phyloP scores from a whole-genome alignment of 2,329 filamentous ascomycete species.

The Paecilomyces sp. region DNA sequence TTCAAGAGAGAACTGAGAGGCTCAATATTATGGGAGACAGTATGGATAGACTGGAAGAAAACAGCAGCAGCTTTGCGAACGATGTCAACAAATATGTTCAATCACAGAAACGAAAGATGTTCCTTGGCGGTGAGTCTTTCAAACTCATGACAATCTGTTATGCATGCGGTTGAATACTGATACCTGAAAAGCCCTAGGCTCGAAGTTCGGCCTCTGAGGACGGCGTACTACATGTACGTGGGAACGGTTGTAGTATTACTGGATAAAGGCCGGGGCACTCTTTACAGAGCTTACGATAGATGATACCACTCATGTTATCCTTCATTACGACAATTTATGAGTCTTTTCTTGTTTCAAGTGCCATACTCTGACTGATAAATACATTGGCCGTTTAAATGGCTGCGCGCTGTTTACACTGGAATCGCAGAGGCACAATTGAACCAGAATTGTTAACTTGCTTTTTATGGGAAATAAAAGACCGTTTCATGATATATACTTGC shows the following conservation, averaged over 20 bases:
- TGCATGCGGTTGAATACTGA: not conserved
- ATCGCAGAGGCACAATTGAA: not conserved
- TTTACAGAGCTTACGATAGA: not conserved
- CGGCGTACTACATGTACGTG: not conserved
- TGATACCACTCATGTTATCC: not conserved
- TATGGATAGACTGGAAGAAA: conserved; percentile 75
- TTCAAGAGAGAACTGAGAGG: conserved; percentile 87
- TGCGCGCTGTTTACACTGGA: not conserved
- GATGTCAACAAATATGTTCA: conserved; percentile 82
- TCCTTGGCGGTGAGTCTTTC: conserved; percentile 55
- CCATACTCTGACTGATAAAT: not conserved
- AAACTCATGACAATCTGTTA: not conserved
- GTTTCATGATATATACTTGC: not conserved
- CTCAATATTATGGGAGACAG: conserved; percentile 74
- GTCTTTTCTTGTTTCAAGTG: not conserved
- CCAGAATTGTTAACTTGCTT: not conserved
- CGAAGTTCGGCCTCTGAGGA: conserved; percentile 9
- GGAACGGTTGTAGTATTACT: not conserved
- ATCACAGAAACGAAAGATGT: conserved; percentile 78
- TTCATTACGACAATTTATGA: not conserved
- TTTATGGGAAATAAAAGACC: not conserved
- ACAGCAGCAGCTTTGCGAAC: conserved; percentile 75
- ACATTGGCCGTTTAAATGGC: not conserved
- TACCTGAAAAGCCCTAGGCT: conserved; percentile 6
- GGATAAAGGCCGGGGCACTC: not conserved